A percentile compares a stretch with the other conserved stretches of the same genome.
These are phyloP conservation scores for Canavalia gladiata DNA, from an alignment of 306 rosid genomes.

Conservation along the genomic window DNA sequence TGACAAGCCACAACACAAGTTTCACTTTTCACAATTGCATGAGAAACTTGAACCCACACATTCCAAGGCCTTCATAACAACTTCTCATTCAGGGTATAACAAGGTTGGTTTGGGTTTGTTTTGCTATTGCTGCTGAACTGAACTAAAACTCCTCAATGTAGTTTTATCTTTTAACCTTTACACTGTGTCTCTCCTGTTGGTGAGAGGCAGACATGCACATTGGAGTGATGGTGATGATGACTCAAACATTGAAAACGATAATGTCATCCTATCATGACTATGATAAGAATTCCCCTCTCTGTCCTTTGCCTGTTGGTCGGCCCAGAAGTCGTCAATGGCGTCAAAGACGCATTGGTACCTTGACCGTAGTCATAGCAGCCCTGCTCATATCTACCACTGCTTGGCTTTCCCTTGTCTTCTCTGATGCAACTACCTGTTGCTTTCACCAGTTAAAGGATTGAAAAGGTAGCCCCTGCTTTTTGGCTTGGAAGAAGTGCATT, in stretches of 20 bases:
- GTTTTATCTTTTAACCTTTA: slow-evolving; percentile 29
- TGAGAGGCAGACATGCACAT: slow-evolving; percentile 51
- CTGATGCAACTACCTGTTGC: slow-evolving; percentile 59
- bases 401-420: slow-evolving; percentile 78
- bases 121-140: slow-evolving; percentile 33
- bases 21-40: too few species aligned
- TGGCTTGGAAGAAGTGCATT: slow-evolving; percentile 53
- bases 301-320: slow-evolving; percentile 47
- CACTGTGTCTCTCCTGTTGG: slow-evolving; percentile 38
- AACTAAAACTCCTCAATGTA: slow-evolving; percentile 13
- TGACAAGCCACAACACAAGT: too few species aligned
- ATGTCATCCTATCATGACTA: slow-evolving; percentile 51
- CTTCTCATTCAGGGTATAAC: slow-evolving; percentile 48
- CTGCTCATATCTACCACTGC: slow-evolving; percentile 68
- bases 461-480: slow-evolving; percentile 54
- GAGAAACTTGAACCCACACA: slow-evolving; percentile 12
- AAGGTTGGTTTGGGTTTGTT: slow-evolving; percentile 34
- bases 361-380: slow-evolving; percentile 62
- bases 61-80: slow-evolving; percentile 47
- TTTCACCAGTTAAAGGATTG: slow-evolving; percentile 57
- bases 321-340: slow-evolving; percentile 57
- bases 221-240: slow-evolving; percentile 59
- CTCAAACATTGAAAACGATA: slow-evolving; percentile 54
- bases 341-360: slow-evolving; percentile 57
- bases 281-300: slow-evolving; percentile 49